Conservation (phyloP, 176 grass and related monocot genomes). For the Microstegium vimineum region DNA sequence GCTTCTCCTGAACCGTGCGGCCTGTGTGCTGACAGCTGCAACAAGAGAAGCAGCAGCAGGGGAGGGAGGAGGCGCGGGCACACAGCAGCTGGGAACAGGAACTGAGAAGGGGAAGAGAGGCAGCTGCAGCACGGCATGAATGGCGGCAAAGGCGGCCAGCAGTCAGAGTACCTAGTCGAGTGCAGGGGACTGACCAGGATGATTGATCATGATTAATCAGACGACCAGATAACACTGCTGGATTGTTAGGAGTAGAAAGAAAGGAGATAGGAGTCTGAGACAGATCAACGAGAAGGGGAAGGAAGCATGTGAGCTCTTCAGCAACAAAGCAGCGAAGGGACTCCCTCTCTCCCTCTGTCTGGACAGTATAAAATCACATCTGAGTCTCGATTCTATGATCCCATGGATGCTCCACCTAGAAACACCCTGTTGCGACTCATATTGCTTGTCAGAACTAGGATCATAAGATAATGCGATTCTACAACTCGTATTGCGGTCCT, state of each 20-base stretch:
- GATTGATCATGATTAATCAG: too few species aligned
- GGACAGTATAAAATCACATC: not conserved
- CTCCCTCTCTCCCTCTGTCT: not conserved
- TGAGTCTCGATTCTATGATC: not conserved
- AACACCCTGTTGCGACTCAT: not conserved
- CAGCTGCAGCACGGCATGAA: too few species aligned
- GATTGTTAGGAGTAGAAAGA: not conserved
- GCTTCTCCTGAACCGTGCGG: too few species aligned
- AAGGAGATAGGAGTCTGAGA: not conserved
- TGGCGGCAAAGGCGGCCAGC: too few species aligned
- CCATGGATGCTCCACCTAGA: not conserved
- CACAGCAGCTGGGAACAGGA: too few species aligned
- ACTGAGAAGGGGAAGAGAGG: too few species aligned
- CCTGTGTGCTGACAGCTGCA: too few species aligned
- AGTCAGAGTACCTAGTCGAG: too few species aligned
- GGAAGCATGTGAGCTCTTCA: not conserved
- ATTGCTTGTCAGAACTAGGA: not conserved
- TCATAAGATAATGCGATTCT: not conserved
- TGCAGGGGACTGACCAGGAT: too few species aligned
- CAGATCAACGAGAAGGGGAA: not conserved
- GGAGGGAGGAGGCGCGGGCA: too few species aligned
- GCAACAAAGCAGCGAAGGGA: not conserved
- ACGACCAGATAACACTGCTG: too few species aligned
- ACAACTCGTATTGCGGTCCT: not conserved
- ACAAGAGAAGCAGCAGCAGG: too few species aligned